phyloP scores from a whole-genome alignment of 1,139 yeast genomes.

The Lodderomyces theae region DNA sequence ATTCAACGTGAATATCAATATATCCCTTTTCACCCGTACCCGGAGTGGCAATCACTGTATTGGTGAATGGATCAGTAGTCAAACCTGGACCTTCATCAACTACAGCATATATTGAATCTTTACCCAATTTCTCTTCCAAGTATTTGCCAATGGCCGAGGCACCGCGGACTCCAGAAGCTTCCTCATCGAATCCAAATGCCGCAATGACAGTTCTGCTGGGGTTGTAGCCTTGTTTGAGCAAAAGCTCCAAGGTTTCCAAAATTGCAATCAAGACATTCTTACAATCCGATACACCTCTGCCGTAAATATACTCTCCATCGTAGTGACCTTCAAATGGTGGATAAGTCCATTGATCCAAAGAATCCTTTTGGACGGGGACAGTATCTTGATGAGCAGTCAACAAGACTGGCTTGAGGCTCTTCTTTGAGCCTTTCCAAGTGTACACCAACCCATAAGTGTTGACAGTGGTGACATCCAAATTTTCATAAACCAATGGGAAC shows the following conservation, averaged over 20 bases:
- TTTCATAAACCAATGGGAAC: slow-evolving; percentile 57
- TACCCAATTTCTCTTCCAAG: slow-evolving; percentile 33
- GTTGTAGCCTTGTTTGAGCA: slow-evolving; percentile 25
- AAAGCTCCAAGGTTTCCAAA: slow-evolving; percentile 38
- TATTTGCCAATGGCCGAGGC: slow-evolving; percentile 30
- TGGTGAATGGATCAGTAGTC: slow-evolving; percentile 24
- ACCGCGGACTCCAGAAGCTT: slow-evolving; percentile 36
- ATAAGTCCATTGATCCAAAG: slow-evolving; percentile 59
- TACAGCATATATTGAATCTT: slow-evolving; percentile 34
- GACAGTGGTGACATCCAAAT: slow-evolving; percentile 51
- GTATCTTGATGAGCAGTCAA: slow-evolving; percentile 81
- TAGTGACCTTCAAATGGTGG: slow-evolving; percentile 70
- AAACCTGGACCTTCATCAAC: slow-evolving; percentile 43
- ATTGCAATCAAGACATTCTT: slow-evolving; percentile 40
- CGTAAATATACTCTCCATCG: slow-evolving; percentile 50
- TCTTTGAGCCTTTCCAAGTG: slow-evolving; percentile 61
- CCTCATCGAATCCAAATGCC: slow-evolving; percentile 48
- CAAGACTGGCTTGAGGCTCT: slow-evolving; percentile 57
- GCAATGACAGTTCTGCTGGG: slow-evolving; percentile 39
- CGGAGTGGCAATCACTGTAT: slow-evolving; percentile 36
- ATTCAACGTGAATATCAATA: slow-evolving; percentile 29
- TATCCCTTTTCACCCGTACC: slow-evolving; percentile 45
- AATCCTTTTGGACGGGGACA: slow-evolving; percentile 69
- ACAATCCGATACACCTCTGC: slow-evolving; percentile 44
- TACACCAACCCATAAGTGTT: slow-evolving; percentile 67